Evolutionary conservation across 2,329 filamentous ascomycete genomes (phyloP), one percentile per base, ranked within the genome.

Genomic region (Endoconidiophora polonica): DNA sequence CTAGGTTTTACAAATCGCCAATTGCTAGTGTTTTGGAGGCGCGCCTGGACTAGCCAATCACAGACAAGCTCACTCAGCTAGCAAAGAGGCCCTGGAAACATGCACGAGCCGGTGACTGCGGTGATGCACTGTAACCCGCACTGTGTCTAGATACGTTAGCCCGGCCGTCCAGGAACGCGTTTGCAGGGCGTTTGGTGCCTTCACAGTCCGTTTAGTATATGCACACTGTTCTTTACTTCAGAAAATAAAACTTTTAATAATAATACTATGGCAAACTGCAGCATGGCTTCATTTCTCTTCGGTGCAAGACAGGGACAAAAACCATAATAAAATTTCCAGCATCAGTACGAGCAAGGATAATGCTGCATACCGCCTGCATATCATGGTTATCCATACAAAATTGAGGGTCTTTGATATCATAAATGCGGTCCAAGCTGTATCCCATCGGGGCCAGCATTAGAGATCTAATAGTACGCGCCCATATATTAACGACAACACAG

Each of bases 41-140:
- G 44, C 49, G 49, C 49, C 49, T 51, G 44, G 29, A 9, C 39
- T 46, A 45, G 45, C 49, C 49, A 52, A 52, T 52, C 49, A 52
- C 44, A 43, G 16, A 18, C 44, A 43, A 14, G 50, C 40, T 22
- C 24, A 9, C 20, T 16, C 5, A 41, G 20, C 9, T n/a, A 47
- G 14, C 33, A 41, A 42, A 22, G 46, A 40, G 22, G 23, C 23
- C 40, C 23, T 22, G 33, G 41, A 52, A 52, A 52, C 46, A 52
- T 33, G 46, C 50, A 52, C 45, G 36, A 52, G 23, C 39, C 45
- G 14, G 33, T 7, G n/a, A 12, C 18, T 10, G 14, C 6, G n/a
- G 16, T 29, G 33, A 12, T 18, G 16, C 23, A 12, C 42, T 38
- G 33, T 2, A 18, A 6, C 2, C 22, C 20, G 14, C 46, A 48